Evolutionary conservation across 78 protist genomes (phyloP), one percentile per base, ranked within the genome.

Genomic region (Dictyostelium capitatum): DNA sequence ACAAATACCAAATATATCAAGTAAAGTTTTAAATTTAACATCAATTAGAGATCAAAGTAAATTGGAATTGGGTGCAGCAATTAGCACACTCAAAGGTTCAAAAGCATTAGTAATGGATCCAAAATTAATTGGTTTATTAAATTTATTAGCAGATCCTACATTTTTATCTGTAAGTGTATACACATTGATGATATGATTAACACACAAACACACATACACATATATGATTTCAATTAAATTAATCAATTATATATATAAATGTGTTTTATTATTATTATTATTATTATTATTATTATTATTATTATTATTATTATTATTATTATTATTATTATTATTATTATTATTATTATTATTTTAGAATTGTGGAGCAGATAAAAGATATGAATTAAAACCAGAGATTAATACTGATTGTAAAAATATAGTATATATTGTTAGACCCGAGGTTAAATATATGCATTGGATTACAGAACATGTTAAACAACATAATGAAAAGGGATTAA

Each of bases 41-140:
- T 82, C 89, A 20, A 82, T 82, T 10, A 82, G 89, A 50, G 89
- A 82, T 25, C 89, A 82, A 67, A 54, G 73, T 28, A 82, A 82
- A 48, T 67, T 67, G 17, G 75, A 67, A 4, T 67, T 67, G 5
- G 75, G 75, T 0, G 75, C 43, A 28, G 54, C 57, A 43, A 43
- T 43, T 46, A 43, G 57, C n/a, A 43, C 50, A n/a, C 57, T 43
- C 15, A 72, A 43, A 72, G 54, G 50, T 72, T 43, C 79, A n/a
- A 90, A 95, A 57, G 97, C 91, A 41, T 94, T 98, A 41, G 97
- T 98, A 28, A 84, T 98, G 70, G 99, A 98, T 75, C 97, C 91
- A 65, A 37, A 92, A 41, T 57, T 98, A 32, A 87, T 53, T 28
- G 99, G 99, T 8, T 97, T 97, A 59, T 65, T 98, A 30, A 96